phyloP scores from a whole-genome alignment of 169 alveolate genomes.

The Cryptosporidium tyzzeri region DNA sequence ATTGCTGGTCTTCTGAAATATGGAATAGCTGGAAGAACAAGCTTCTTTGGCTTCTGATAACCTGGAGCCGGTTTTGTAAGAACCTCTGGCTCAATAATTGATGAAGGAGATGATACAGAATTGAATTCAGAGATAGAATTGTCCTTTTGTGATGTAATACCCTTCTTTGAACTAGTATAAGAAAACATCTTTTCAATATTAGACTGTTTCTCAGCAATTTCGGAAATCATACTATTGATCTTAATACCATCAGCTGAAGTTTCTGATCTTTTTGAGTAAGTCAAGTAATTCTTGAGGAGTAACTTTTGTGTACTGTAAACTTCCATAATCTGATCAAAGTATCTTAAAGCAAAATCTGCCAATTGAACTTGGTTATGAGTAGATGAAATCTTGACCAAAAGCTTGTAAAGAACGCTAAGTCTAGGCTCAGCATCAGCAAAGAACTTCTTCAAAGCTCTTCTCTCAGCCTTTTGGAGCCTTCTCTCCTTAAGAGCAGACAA shows the following conservation, averaged over 20 bases:
- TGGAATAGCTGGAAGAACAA: conserved; percentile 58
- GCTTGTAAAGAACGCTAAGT: not conserved
- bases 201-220: not conserved
- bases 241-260: conserved; percentile 57
- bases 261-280: conserved; percentile 33
- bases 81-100: conserved; percentile 30
- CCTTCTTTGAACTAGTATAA: not conserved
- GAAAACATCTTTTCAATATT: not conserved
- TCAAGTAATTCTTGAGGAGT: conserved; percentile 23
- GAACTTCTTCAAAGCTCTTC: conserved; percentile 36
- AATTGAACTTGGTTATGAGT: conserved; percentile 7
- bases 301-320: not conserved
- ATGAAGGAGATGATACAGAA: not conserved
- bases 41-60: conserved; percentile 3
- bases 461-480: conserved; percentile 26
- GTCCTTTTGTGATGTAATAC: not conserved
- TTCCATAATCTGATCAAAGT: not conserved
- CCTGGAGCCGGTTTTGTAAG: conserved; percentile 59
- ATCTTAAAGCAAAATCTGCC: conserved; percentile 19
- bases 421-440: conserved; percentile 45
- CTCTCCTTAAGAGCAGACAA: not conserved
- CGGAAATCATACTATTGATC: conserved; percentile 19
- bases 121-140: not conserved
- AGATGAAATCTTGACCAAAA: conserved; percentile 13
- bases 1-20: conserved; percentile 8